These are phyloP conservation scores for Wallemia ichthyophaga DNA, from an alignment of 1,284 basidiomycete species.

Conservation along the genomic window DNA sequence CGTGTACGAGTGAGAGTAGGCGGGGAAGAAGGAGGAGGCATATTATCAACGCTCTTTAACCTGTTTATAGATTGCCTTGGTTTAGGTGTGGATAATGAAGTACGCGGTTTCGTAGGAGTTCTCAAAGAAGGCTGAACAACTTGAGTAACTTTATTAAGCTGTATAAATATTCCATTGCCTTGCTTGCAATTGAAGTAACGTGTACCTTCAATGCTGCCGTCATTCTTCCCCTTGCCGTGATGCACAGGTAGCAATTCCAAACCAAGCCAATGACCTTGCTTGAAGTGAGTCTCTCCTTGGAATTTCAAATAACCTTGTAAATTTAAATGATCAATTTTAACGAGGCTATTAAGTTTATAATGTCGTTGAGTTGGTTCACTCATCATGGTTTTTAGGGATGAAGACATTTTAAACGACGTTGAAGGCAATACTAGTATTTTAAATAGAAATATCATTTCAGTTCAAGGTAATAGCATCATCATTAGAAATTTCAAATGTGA, in stretches of 20 bases:
- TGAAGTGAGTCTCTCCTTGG: constrained; percentile 31
- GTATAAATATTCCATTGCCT: constrained; percentile 63
- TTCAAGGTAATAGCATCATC: too few relatives aligned
- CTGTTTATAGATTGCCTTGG: background rate
- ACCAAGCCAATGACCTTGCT: constrained; percentile 76
- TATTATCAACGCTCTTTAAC: background rate
- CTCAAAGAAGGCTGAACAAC: constrained; percentile 16
- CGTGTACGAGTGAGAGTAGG: background rate
- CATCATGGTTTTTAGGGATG: too few relatives aligned
- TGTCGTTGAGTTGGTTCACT: background rate
- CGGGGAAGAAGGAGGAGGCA: background rate
- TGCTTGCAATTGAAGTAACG: constrained; percentile 56
- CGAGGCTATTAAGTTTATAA: background rate
- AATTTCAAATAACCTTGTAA: background rate
- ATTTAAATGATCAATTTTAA: background rate
- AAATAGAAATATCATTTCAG: too few relatives aligned
- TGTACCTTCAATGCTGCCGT: constrained; percentile 57
- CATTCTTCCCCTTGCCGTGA: constrained; percentile 59
- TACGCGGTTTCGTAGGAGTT: background rate
- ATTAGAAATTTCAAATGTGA: too few relatives aligned
- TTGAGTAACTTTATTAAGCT: constrained; percentile 52
- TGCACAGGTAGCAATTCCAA: constrained; percentile 30
- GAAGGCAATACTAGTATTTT: too few relatives aligned
- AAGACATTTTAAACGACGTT: too few relatives aligned
- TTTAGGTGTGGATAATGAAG: background rate